Evolutionary conservation across 371 early-diverging fungal species (phyloP), one percentile per base, ranked within the genome.

Genomic region (Smittium culicis): DNA sequence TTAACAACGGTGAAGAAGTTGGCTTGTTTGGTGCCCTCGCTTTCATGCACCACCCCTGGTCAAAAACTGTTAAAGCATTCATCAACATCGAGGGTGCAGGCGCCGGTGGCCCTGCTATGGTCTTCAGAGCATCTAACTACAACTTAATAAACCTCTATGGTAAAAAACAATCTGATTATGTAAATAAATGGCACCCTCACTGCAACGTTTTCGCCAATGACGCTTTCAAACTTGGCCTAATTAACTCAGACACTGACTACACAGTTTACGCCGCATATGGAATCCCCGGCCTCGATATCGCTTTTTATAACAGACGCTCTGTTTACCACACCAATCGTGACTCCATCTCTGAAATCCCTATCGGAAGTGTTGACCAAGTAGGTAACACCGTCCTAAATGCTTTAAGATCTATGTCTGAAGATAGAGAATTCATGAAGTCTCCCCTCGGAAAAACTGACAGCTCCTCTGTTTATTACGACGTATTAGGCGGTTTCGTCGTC

Each of bases 1-100:
- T 93, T 64, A 91, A 91, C 73, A 89, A 91, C 70, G 86, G 85
- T 34, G 94, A 94, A 71, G 94, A 94, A 74, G 78, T 82, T 59
- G 91, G 89, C 0, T 73, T 89, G 27, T 73, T 84, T 64, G 94
- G 94, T 20, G 88, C 86, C 0, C 70, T 76, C 14, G 77, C 85
- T 0, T 90, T 93, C 72, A 70, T 74, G 2, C 74, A 86, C 54
- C 93, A 93, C 71, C 86, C 87, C 24, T 91, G 90, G 91, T 84
- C 83, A 35, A 68, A 77, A 27, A 72, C 85, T 28, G 82, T 91
- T 58, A 82, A 83, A 60, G 81, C 86, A 0, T 92, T 91, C 72
- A 78, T 93, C 71, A 93, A 93, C 71, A 79, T 93, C 2, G 91
- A 88, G 79, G 88, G 85, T 28, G 83, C 86, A 61, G 88, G 90